These are phyloP conservation scores for Paxillus ammoniavirescens DNA, from an alignment of 768 basidiomycete genomes.

Conservation along the genomic window DNA sequence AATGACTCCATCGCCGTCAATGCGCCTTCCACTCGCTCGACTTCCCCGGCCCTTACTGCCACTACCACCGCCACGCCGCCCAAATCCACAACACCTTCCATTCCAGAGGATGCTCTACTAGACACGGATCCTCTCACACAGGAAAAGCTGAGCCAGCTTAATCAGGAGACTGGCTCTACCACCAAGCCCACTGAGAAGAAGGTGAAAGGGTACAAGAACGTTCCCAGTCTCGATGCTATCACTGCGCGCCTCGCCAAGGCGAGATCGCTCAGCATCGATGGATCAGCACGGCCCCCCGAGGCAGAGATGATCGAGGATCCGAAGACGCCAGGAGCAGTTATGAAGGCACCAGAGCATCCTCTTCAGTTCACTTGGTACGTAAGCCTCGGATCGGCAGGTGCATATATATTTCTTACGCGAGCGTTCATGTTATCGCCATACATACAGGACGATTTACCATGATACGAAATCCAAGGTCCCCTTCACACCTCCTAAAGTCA, in stretches of 20 bases:
- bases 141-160: conserved; percentile 64
- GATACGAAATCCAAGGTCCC: conserved; percentile 79
- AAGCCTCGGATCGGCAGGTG: background rate
- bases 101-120: conserved; percentile 36
- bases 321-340: conserved; percentile 73
- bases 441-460: conserved; percentile 81
- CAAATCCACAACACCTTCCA: conserved; percentile 40
- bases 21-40: conserved; percentile 61
- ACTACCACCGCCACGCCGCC: conserved; percentile 39
- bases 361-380: conserved; percentile 77
- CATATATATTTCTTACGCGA: background rate
- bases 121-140: conserved; percentile 51
- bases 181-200: conserved; percentile 34
- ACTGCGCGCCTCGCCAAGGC: conserved; percentile 75
- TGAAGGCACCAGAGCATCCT: conserved; percentile 74
- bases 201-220: conserved; percentile 78
- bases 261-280: conserved; percentile 54
- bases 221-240: conserved; percentile 83
- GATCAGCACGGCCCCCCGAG: conserved; percentile 70
- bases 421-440: background rate
- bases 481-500: conserved; percentile 46
- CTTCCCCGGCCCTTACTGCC: conserved; percentile 58
- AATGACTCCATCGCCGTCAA: conserved; percentile 69
- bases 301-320: conserved; percentile 80
- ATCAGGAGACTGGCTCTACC: conserved; percentile 47